Percentiles rank a stretch among this genome's conserved stretches.
Evolutionary conservation across 2,329 filamentous ascomycete species (phyloP).

Genomic region (Onygenales sp.): DNA sequence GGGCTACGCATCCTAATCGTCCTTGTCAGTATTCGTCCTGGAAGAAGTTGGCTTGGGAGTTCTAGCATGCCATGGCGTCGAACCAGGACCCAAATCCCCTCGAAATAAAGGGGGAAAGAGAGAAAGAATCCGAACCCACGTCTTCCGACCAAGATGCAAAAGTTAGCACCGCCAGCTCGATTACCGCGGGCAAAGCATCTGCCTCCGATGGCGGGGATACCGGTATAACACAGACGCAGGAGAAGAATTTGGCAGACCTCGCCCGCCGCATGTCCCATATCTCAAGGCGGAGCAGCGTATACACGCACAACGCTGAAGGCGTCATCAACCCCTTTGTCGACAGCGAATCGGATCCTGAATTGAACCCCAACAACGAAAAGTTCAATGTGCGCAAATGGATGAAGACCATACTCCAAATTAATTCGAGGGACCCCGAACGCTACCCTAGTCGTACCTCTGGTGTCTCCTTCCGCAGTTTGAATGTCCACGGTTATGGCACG

Average conservation of each 20-base stretch:
- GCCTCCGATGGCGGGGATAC: conserved; percentile 10
- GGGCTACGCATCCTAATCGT: background rate
- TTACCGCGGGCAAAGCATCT: conserved; percentile 15
- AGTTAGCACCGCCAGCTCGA: conserved; percentile 12
- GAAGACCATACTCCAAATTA: conserved; percentile 36
- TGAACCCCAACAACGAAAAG: conserved; percentile 37
- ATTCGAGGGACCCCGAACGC: conserved; percentile 24
- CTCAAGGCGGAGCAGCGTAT: conserved; percentile 17
- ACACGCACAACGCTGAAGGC: conserved; percentile 4
- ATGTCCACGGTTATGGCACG: conserved; percentile 29
- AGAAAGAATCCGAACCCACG: background rate
- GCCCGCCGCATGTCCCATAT: conserved; percentile 23
- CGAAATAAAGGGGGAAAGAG: background rate
- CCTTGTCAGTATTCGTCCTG: background rate
- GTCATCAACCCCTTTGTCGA: conserved; percentile 29
- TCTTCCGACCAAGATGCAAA: conserved; percentile 6
- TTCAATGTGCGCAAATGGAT: conserved; percentile 41
- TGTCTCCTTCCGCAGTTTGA: conserved; percentile 30
- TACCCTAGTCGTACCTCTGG: conserved; percentile 31
- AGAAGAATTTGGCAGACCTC: conserved; percentile 19
- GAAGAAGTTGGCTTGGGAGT: background rate
- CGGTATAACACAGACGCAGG: conserved; percentile 15
- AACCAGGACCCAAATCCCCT: background rate
- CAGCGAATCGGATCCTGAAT: conserved; percentile 22
- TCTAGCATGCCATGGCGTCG: background rate